Conservation (phyloP, 331 rosid species). For the Saraca asoca region DNA sequence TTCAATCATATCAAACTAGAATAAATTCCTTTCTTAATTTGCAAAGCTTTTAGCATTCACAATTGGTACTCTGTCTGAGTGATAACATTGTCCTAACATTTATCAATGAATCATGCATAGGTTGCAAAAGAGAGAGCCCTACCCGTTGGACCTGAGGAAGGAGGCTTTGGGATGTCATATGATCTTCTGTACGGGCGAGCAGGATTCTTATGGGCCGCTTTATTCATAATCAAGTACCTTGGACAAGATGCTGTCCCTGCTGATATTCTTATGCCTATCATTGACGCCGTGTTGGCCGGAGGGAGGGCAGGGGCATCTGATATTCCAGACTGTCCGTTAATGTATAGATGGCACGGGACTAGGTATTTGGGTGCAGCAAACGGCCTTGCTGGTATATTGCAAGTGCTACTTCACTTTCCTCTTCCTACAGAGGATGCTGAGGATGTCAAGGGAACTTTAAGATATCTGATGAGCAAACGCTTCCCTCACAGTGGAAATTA, state of each 20-base stretch:
- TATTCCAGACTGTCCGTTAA: conserved; percentile 74
- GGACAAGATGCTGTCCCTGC: conserved; percentile 59
- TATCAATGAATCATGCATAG: conserved; percentile 36
- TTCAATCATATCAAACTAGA: too few relatives aligned
- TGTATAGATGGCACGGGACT: conserved; percentile 94
- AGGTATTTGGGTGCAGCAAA: conserved; percentile 91
- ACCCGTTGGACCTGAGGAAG: conserved; percentile 90
- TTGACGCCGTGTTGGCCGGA: conserved; percentile 79
- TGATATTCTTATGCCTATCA: conserved; percentile 60
- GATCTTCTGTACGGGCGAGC: conserved; percentile 88
- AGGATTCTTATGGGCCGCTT: conserved; percentile 83
- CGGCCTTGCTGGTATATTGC: conserved; percentile 84
- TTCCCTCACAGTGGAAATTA: conserved; percentile 85
- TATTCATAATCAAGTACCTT: conserved; percentile 66
- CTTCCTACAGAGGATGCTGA: conserved; percentile 66
- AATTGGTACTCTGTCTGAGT: too few relatives aligned
- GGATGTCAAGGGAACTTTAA: conserved; percentile 74
- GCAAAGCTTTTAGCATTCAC: too few relatives aligned
- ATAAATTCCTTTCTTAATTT: too few relatives aligned
- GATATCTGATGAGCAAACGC: conserved; percentile 77
- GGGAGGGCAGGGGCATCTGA: conserved; percentile 89
- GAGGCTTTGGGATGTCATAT: conserved; percentile 96
- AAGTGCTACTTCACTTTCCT: conserved; percentile 75
- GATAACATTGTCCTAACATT: background rate
- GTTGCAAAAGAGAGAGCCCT: conserved; percentile 81